phyloP scores from a whole-genome alignment of 1,284 basidiomycete species.

The Pseudozyma thailandica region DNA sequence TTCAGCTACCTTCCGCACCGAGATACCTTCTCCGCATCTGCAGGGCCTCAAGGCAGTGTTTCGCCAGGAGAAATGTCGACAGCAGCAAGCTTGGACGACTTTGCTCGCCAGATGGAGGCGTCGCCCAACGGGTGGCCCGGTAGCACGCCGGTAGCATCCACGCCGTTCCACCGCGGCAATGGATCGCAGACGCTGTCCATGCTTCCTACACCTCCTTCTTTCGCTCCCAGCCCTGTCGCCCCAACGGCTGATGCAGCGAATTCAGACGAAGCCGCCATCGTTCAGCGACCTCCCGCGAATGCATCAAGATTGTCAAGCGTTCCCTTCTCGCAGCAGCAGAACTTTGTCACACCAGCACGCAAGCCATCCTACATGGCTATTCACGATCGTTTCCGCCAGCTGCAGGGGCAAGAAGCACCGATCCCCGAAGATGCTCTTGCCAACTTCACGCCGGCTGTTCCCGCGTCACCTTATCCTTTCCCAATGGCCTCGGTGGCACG shows the following conservation, averaged over 20 bases:
- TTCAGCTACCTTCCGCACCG: constrained; percentile 58
- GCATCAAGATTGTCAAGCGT: constrained; percentile 5
- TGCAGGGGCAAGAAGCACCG: constrained; percentile 35
- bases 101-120: constrained; percentile 2
- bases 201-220: constrained; percentile 47
- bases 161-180: constrained; percentile 34
- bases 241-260: not conserved
- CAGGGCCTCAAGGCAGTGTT: not conserved
- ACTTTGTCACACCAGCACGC: constrained; percentile 59
- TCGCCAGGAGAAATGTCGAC: constrained; percentile 39
- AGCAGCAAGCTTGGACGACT: constrained; percentile 29
- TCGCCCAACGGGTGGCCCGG: constrained; percentile 26
- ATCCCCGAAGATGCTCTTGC: constrained; percentile 34
- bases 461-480: constrained; percentile 64
- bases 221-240: constrained; percentile 34
- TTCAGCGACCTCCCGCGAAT: not conserved
- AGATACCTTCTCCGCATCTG: constrained; percentile 25
- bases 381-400: constrained; percentile 47
- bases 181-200: constrained; percentile 19
- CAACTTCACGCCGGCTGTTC: constrained; percentile 40
- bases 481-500: constrained; percentile 44
- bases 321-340: constrained; percentile 21
- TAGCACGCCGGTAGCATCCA: constrained; percentile 49
- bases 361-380: constrained; percentile 49
- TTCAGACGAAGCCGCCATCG: not conserved